Conservation (phyloP, 2,329 filamentous ascomycete genomes). For the Trichoderma guizhouense region DNA sequence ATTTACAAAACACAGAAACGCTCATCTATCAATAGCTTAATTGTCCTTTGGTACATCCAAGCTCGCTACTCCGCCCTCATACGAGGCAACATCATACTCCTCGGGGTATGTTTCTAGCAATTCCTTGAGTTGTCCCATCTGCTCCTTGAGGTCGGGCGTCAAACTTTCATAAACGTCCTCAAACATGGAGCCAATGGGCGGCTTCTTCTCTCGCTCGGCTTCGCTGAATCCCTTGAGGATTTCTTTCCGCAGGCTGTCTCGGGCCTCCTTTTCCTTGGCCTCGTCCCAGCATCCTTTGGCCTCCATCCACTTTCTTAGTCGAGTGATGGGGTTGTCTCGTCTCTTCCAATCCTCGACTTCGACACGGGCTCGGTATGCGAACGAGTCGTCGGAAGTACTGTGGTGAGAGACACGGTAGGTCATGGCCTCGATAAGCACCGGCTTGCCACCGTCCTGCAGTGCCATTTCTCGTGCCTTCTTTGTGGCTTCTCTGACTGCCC, state of each 20-base stretch:
- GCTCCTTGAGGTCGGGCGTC: slow-evolving; percentile 71
- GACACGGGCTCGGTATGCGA: slow-evolving; percentile 87
- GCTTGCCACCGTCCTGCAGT: slow-evolving; percentile 73
- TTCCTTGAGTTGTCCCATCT: slow-evolving; percentile 69
- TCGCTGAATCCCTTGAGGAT: slow-evolving; percentile 80
- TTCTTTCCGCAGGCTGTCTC: slow-evolving; percentile 65
- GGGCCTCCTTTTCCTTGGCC: slow-evolving; percentile 68
- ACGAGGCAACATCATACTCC: slow-evolving; percentile 81
- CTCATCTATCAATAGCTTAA: not conserved
- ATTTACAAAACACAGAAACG: not conserved
- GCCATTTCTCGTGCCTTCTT: slow-evolving; percentile 74
- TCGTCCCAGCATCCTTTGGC: slow-evolving; percentile 80
- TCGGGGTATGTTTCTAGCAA: slow-evolving; percentile 81
- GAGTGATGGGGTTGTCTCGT: slow-evolving; percentile 81
- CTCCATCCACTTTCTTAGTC: slow-evolving; percentile 89
- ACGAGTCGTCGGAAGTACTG: slow-evolving; percentile 94
- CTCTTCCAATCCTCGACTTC: slow-evolving; percentile 97
- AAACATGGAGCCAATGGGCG: slow-evolving; percentile 69
- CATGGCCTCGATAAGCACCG: slow-evolving; percentile 91
- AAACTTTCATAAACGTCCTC: slow-evolving; percentile 86
- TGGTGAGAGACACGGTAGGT: slow-evolving; percentile 97
- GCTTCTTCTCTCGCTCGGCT: slow-evolving; percentile 79
- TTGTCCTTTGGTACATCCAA: slow-evolving; percentile 38
- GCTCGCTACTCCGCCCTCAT: slow-evolving; percentile 68
- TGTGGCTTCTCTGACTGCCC: slow-evolving; percentile 79